Conservation (phyloP, 495 filamentous ascomycete species). For the Xylaria curta region DNA sequence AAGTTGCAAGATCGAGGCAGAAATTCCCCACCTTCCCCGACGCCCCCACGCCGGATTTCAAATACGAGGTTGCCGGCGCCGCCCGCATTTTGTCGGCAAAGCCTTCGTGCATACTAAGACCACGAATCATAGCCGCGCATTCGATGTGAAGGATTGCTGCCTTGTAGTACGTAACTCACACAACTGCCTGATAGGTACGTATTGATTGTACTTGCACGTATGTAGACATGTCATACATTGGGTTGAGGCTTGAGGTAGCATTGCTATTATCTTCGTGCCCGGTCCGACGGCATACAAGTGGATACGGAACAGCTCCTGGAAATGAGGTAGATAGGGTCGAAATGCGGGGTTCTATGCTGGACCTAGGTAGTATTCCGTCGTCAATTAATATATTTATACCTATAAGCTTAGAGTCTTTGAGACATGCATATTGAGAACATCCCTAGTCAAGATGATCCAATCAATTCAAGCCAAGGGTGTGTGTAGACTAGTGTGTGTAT, state of each 20-base stretch:
- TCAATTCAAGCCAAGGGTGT: neutral
- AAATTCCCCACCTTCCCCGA: slow-evolving; percentile 26
- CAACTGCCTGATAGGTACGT: neutral
- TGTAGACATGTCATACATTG: neutral
- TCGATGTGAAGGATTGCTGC: neutral
- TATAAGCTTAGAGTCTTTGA: neutral
- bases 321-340: neutral
- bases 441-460: neutral
- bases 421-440: neutral
- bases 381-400: too few species aligned
- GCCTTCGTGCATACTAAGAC: slow-evolving; percentile 13
- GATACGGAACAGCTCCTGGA: neutral
- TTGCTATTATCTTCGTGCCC: neutral
- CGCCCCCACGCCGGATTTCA: slow-evolving; percentile 29
- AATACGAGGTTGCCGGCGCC: slow-evolving; percentile 16
- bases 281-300: neutral
- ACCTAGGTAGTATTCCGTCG: neutral
- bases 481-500: neutral
- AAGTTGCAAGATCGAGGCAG: slow-evolving; percentile 8
- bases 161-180: neutral
- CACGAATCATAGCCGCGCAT: slow-evolving; percentile 14
- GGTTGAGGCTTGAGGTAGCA: neutral
- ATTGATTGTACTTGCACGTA: neutral
- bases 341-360: neutral
- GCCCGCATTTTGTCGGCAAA: slow-evolving; percentile 8